Percentiles rank a stretch among this genome's conserved stretches.
These are phyloP conservation scores for Aspergillus sergii DNA, from an alignment of 2,329 filamentous ascomycete genomes.

Conservation along the genomic window DNA sequence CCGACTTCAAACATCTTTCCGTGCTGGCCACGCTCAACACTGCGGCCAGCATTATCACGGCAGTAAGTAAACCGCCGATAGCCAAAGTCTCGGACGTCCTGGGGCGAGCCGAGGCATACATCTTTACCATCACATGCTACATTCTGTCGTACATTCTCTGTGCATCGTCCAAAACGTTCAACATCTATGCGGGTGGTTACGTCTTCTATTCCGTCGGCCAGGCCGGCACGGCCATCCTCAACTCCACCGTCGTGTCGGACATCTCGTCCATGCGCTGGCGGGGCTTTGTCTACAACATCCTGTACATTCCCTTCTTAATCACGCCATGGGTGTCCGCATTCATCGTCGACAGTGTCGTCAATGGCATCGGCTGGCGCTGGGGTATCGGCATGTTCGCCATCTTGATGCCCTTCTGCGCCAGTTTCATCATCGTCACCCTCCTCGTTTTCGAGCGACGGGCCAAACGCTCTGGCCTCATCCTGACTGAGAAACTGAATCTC, in stretches of 20 bases:
- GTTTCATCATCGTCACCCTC: slow-evolving; percentile 41
- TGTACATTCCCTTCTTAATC: slow-evolving; percentile 45
- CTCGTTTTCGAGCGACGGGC: slow-evolving; percentile 41
- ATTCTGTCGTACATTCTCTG: slow-evolving; percentile 43
- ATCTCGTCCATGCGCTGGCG: slow-evolving; percentile 45
- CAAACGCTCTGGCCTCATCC: slow-evolving; percentile 29
- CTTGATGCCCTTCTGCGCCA: slow-evolving; percentile 43
- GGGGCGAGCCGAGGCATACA: slow-evolving; percentile 44
- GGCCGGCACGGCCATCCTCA: slow-evolving; percentile 44
- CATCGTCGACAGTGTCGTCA: slow-evolving; percentile 44
- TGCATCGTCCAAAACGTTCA: slow-evolving; percentile 38
- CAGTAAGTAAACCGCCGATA: slow-evolving; percentile 45
- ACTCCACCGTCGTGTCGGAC: slow-evolving; percentile 47
- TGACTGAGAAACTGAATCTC: slow-evolving; percentile 28
- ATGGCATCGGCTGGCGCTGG: slow-evolving; percentile 49
- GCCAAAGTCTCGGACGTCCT: slow-evolving; percentile 49
- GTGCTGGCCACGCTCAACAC: slow-evolving; percentile 40
- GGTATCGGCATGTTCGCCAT: slow-evolving; percentile 50
- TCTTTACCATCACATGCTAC: slow-evolving; percentile 37
- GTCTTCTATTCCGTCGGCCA: slow-evolving; percentile 42
- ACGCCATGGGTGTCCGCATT: slow-evolving; percentile 46
- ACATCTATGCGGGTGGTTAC: slow-evolving; percentile 40
- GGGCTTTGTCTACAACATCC: slow-evolving; percentile 41
- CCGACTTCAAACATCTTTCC: slow-evolving; percentile 41
- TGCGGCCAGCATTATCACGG: slow-evolving; percentile 41